phyloP scores from a whole-genome alignment of 2,329 filamentous ascomycete species.

The Cordyceps cateniannulata region DNA sequence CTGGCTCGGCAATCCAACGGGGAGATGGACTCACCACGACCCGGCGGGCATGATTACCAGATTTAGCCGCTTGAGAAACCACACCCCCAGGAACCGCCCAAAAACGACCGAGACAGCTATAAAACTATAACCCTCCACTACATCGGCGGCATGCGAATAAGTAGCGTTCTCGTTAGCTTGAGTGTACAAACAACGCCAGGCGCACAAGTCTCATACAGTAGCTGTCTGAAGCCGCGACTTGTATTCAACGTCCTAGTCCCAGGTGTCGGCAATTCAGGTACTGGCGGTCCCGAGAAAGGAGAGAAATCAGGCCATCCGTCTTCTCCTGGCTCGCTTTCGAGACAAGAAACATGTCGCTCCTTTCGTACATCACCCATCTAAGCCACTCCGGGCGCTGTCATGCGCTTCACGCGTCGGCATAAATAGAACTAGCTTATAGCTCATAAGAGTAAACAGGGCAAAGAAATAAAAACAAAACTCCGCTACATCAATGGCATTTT shows the following conservation, averaged over 20 bases:
- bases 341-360: not conserved
- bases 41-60: not conserved
- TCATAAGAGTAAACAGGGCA: not conserved
- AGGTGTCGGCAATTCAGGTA: not conserved
- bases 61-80: not conserved
- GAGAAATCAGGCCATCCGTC: not conserved
- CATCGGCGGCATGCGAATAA: too few relatives aligned
- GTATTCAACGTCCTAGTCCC: too few relatives aligned
- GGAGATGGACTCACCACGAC: not conserved
- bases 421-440: not conserved
- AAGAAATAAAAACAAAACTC: not conserved
- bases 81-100: not conserved
- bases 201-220: not conserved
- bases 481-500: not conserved
- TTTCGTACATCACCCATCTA: not conserved
- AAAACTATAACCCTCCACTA: not conserved
- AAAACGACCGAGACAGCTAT: not conserved
- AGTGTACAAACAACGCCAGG: too few relatives aligned
- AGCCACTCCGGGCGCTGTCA: not conserved
- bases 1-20: not conserved
- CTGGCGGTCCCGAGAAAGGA: not conserved
- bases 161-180: too few relatives aligned
- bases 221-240: not conserved
- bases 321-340: not conserved
- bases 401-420: not conserved